Base-by-base conservation (phyloP, 2,329 filamentous ascomycete genomes). In the Westerdykella ornata region DNA sequence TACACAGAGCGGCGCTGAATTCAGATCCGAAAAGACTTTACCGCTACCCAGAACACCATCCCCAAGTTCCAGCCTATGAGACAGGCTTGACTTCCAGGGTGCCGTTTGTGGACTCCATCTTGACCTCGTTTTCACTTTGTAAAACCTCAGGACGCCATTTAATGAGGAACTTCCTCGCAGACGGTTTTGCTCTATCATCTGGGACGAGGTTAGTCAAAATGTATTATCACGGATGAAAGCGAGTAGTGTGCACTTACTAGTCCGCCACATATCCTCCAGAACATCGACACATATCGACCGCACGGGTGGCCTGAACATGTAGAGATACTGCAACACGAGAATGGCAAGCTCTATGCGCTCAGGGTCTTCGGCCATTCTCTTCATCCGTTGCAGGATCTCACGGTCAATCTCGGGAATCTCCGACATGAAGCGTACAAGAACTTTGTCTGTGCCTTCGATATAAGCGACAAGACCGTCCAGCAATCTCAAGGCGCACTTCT, bases 401-500 rank as follows among this genome's bases (percentile, higher is more conserved):
- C 72, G 66, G 46, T 81, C 87, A 26, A 98, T 73, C 32, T 85
- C 82, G 0, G 92, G 92, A 26, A 98, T 82, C 65, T 98, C 92
- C 37, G 88, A 89, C 34, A 98, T 70, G 60, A 97, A 94, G 28
- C 92, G 80, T 19, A 94, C 89, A 42, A 98, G 71, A 16, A 94
- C 78, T 64, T 92, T 90, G 62, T 98, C 92, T 46, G 87, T 85
- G 2, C 83, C 78, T 59, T 96, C 88, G n/a, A 97, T 73, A 63
- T 95, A 97, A 3, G 87, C 86, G 26, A 94, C 68, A 54, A 98
- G 87, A 1, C 85, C 85, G 59, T 96, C 88, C 14, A 98, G 74
- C n/a, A 97, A 74, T 45, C 82, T 83, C 46, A 89, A 67, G 2
- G 81, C 80, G 77, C 85, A 94, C 57, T 80, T 80, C 45, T 88